These are phyloP conservation scores for Quercus robur DNA, from an alignment of 306 rosid species.

Conservation along the genomic window DNA sequence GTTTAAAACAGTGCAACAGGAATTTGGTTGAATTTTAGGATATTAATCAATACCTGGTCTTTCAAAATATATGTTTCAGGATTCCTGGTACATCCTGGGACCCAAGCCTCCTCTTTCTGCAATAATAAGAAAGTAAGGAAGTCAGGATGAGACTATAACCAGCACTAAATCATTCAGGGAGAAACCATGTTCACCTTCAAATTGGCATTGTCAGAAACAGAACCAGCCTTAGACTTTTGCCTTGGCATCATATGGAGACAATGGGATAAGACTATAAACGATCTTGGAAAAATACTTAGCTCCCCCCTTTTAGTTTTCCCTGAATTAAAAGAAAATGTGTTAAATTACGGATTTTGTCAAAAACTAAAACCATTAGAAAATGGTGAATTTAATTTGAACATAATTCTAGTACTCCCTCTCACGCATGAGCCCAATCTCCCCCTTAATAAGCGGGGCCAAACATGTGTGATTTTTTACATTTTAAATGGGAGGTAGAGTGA, in stretches of 20 bases:
- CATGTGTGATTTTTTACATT: no score
- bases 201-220: constrained; percentile 39
- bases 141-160: constrained; percentile 14
- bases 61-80: constrained; percentile 71
- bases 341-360: no score
- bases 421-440: no score
- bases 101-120: constrained; percentile 59
- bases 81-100: constrained; percentile 77
- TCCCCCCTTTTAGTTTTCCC: constrained; percentile 93
- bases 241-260: constrained; percentile 89
- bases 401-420: no score
- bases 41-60: constrained; percentile 48
- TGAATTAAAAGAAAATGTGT: constrained; percentile 10
- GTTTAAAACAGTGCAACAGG: no score
- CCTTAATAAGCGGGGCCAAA: no score
- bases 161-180: neutral
- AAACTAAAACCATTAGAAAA: no score
- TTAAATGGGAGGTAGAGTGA: no score
- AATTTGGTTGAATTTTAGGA: no score
- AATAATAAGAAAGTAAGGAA: neutral
- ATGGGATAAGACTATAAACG: constrained; percentile 59
- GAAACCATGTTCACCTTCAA: constrained; percentile 39
- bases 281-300: constrained; percentile 75
- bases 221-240: constrained; percentile 56
- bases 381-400: no score